Evolutionary conservation across 2,329 filamentous ascomycete genomes (phyloP).

Genomic region (Sclerotiophoma versabilis): DNA sequence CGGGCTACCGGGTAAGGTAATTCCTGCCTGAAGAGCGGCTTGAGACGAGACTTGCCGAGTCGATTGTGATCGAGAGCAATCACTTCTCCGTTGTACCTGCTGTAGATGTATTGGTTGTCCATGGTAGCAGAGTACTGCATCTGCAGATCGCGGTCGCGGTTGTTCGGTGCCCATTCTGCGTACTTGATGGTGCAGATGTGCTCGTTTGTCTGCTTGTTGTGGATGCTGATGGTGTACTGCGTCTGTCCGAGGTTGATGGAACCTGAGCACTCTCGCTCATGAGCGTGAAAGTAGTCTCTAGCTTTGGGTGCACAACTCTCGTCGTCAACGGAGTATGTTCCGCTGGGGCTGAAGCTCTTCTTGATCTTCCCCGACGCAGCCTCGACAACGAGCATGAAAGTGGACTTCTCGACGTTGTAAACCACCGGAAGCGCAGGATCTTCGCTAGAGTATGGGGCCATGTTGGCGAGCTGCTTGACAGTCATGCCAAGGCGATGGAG

Average conservation of each 20-base stretch:
- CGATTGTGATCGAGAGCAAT: slow-evolving; percentile 77
- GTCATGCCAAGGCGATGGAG: slow-evolving; percentile 73
- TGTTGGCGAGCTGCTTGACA: slow-evolving; percentile 87
- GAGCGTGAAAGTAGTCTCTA: slow-evolving; percentile 60
- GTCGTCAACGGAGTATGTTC: slow-evolving; percentile 70
- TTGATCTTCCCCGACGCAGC: slow-evolving; percentile 82
- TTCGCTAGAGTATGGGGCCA: slow-evolving; percentile 76
- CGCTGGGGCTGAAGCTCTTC: slow-evolving; percentile 81
- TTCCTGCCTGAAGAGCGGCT: slow-evolving; percentile 59
- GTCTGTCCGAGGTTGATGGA: slow-evolving; percentile 82
- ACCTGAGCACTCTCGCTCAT: slow-evolving; percentile 72
- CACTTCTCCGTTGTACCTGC: slow-evolving; percentile 82
- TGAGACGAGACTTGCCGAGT: slow-evolving; percentile 42
- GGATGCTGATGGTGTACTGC: slow-evolving; percentile 89
- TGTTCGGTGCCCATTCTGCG: slow-evolving; percentile 94
- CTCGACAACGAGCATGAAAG: slow-evolving; percentile 86
- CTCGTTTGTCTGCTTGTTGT: slow-evolving; percentile 74
- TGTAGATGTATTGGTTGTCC: slow-evolving; percentile 89
- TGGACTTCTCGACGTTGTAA: slow-evolving; percentile 92
- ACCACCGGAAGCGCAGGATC: slow-evolving; percentile 73
- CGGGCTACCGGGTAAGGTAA: slow-evolving; percentile 81
- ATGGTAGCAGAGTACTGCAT: slow-evolving; percentile 80
- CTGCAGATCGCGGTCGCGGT: slow-evolving; percentile 84
- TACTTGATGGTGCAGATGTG: slow-evolving; percentile 89
- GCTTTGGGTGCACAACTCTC: slow-evolving; percentile 75